Base-by-base conservation (phyloP, 495 filamentous ascomycete genomes). In the Tuber melanosporum region DNA sequence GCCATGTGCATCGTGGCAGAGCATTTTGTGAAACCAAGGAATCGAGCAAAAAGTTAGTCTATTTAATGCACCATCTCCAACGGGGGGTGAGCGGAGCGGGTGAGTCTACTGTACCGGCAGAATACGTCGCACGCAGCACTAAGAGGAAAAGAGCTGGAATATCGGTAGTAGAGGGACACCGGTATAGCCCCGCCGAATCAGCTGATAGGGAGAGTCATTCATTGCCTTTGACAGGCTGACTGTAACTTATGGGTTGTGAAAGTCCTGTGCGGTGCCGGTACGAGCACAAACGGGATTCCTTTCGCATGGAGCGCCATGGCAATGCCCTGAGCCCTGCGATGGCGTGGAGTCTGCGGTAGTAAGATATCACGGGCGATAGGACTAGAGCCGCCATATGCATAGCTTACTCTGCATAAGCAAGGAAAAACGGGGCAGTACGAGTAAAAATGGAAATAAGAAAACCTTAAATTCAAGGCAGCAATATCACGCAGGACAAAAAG, bases 391-490 rank as follows among this genome's bases (percentile, higher is more conserved):
- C 57, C 57, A 66, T 32, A 32, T 32, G 32, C 32, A 32, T 36
- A 14, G 57, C 57, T 66, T 66, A 66, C 57, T 36, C 57, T 66
- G 57, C 57, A 36, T 19, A 36, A 66, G 26, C 26, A 66, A 66
- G 26, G 14, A 36, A 2, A 36, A 17, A 36, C 57, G 14, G 4
- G 26, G 26, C 12, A 66, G 26, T 66, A 26, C 42, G 42, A 43
- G 9, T 43, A 10, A 7, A 57, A 57, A 26, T 57, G 12, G 10
- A 6, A 15, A 15, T 5, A 3, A 15, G 32, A 19, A 36, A 66
- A 36, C 57, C 57, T 66, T 66, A 66, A 66, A 66, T 36, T 66
- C 26, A 66, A 66, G 57, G 57, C 57, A 66, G 57, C 57, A 66
- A 66, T 66, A 66, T 66, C 57, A 6, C n/a, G 32, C 57, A 17